Base-by-base conservation (phyloP, 2,329 filamentous ascomycete species). In the Phialocephala sp. region DNA sequence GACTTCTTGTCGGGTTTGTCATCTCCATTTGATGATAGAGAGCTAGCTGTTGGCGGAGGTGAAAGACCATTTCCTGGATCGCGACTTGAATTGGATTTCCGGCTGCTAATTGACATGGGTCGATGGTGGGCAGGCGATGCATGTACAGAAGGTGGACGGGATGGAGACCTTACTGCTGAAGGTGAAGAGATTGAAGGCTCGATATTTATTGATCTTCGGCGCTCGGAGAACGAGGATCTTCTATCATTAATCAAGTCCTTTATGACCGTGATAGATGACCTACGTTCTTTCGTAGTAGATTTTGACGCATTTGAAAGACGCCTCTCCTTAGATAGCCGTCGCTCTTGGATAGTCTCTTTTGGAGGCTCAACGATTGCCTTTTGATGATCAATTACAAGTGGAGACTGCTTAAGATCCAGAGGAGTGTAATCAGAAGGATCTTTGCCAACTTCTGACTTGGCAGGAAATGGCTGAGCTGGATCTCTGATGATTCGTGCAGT, bases 401-500 rank as follows among this genome's bases (percentile, higher is more conserved):
- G 86, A 1, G 87, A 88, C 70, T 88, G 83, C 75, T 84, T 86
- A 22, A 89, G 76, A 20, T 88, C 83, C 45, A 85, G 68, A 6
- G 81, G 80, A 43, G 74, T 76, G 67, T 80, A 83, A 20, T 87
- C 85, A 75, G 76, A 68, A 52, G 70, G 69, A 65, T 74, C 69
- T 63, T 72, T 76, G 9, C 71, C 20, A 75, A 73, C 59, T 82
- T 85, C 83, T 1, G 80, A 73, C 22, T 76, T 75, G 65, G 76
- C 79, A 5, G 78, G 76, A 50, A 79, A 78, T 22, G 76, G 76
- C 39, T 85, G 80, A 22, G 75, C 77, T 12, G 84, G 81, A 69
- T 91, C 90, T 57, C 92, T 88, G 43, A 97, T 82, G 68, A 97
- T 97, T 60, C 90, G 88, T 58, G 94, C 92, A 20, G 91, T 95